A percentile compares a stretch with the other conserved stretches of the same genome.
phyloP scores from a whole-genome alignment of 192 early-diverging fungal species.

The Podila horticola region DNA sequence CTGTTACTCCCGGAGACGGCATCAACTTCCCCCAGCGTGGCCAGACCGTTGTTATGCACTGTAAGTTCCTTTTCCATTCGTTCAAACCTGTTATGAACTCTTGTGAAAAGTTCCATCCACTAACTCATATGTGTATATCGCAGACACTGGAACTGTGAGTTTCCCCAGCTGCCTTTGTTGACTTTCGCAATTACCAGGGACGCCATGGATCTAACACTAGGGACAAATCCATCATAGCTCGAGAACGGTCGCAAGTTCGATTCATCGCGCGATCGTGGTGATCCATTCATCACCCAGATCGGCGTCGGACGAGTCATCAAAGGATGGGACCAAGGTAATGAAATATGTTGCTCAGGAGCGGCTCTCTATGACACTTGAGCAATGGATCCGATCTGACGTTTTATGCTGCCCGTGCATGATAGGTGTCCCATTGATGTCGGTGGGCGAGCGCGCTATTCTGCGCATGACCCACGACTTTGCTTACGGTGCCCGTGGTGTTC shows the following conservation, averaged over 20 bases:
- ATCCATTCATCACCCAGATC: slow-evolving; percentile 89
- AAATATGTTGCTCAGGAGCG: too few relatives aligned
- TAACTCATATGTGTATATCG: too few relatives aligned
- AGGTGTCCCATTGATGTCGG: slow-evolving; percentile 94
- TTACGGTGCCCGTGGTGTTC: slow-evolving; percentile 83
- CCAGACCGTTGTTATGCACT: slow-evolving; percentile 79
- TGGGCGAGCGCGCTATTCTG: slow-evolving; percentile 89
- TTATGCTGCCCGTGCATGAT: slow-evolving; percentile 20
- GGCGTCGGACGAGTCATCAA: slow-evolving; percentile 95
- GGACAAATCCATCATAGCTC: slow-evolving; percentile 41
- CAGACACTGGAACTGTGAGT: slow-evolving; percentile 45
- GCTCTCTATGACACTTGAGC: background rate
- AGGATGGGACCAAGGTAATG: slow-evolving; percentile 66
- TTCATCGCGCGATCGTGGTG: slow-evolving; percentile 82
- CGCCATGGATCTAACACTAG: too few relatives aligned
- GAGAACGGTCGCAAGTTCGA: slow-evolving; percentile 87
- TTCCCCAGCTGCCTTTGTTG: too few relatives aligned
- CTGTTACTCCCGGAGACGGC: slow-evolving; percentile 59
- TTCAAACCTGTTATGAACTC: too few relatives aligned
- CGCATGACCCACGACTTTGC: slow-evolving; percentile 86
- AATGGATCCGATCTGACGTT: background rate
- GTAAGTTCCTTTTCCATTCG: slow-evolving; percentile 25
- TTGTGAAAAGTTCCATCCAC: too few relatives aligned
- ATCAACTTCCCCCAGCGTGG: slow-evolving; percentile 69
- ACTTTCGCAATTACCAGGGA: background rate